A percentile compares a stretch with the other conserved stretches of the same genome.
phyloP scores from a whole-genome alignment of 2,329 filamentous ascomycete genomes.

The Botrytis pseudocinerea region DNA sequence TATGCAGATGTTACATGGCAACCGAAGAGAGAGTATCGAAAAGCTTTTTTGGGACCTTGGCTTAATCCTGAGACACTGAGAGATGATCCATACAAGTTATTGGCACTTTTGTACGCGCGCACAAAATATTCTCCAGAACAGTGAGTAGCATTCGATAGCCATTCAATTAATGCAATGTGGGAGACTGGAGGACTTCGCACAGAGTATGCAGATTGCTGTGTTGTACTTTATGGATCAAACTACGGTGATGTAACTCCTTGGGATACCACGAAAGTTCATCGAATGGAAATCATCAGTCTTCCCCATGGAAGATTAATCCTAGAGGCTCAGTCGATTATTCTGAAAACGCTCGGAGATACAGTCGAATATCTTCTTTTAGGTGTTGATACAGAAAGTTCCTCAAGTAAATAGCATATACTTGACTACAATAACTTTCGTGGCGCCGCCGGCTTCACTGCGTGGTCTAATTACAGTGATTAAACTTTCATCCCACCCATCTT shows the following conservation, averaged over 20 bases:
- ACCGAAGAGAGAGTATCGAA: neutral
- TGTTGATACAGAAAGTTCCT: neutral
- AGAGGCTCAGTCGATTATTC: neutral
- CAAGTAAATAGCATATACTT: neutral
- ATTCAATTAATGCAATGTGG: neutral
- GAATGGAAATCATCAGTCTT: neutral
- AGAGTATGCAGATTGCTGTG: neutral
- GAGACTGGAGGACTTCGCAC: too few relatives aligned
- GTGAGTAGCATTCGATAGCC: neutral
- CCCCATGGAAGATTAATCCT: neutral
- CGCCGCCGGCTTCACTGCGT: neutral
- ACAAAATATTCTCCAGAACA: neutral
- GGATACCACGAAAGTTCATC: neutral
- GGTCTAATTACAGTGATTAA: neutral
- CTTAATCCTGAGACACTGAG: neutral
- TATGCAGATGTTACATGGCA: too few relatives aligned
- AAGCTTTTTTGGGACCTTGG: neutral
- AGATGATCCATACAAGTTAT: neutral
- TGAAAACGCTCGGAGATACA: neutral
- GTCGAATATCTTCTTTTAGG: neutral
- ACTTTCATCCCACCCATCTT: neutral
- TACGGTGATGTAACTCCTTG: neutral
- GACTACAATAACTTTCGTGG: neutral
- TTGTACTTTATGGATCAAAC: neutral
- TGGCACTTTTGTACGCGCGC: neutral